Evolutionary conservation across 208 protist genomes (phyloP).

Genomic region (Borovskyia barvae): DNA sequence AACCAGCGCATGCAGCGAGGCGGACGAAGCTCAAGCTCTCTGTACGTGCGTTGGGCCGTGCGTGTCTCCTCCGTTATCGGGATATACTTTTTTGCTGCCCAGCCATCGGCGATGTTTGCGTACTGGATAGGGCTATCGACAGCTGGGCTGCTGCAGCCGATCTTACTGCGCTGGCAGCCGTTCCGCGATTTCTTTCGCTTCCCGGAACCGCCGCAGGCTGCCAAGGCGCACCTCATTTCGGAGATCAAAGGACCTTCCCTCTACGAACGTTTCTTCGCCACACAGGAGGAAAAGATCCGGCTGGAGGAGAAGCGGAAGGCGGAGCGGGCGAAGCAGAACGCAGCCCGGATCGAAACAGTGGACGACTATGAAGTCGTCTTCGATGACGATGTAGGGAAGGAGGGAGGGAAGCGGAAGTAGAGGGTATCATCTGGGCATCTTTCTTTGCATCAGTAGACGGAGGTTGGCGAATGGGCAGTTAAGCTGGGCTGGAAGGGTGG

Average conservation of each 20-base stretch:
- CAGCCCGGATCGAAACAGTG: constrained; percentile 65
- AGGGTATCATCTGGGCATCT: too few relatives aligned
- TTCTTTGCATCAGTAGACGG: too few relatives aligned
- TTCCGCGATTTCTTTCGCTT: constrained; percentile 85
- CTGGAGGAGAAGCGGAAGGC: constrained; percentile 46
- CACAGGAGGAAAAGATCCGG: constrained; percentile 49
- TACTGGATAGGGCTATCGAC: constrained; percentile 90
- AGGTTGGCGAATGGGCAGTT: too few relatives aligned
- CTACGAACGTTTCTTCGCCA: constrained; percentile 72
- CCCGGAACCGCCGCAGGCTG: constrained; percentile 76
- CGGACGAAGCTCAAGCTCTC: constrained; percentile 58
- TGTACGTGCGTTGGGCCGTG: constrained; percentile 83
- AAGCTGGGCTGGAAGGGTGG: too few relatives aligned
- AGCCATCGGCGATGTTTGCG: constrained; percentile 84
- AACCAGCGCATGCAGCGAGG: constrained; percentile 86
- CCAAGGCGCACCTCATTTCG: constrained; percentile 58
- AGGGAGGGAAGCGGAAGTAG: too few relatives aligned
- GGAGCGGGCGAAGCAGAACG: constrained; percentile 29
- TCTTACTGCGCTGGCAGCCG: constrained; percentile 81
- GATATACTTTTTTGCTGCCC: constrained; percentile 77
- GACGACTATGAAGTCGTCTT: constrained; percentile 80
- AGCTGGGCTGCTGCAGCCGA: constrained; percentile 76
- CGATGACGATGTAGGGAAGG: constrained; percentile 39
- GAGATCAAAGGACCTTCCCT: constrained; percentile 64
- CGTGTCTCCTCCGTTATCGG: constrained; percentile 58